Evolutionary conservation across 495 filamentous ascomycete species (phyloP), one percentile per base, ranked within the genome.

Genomic region (Hypoxylon fuscum): DNA sequence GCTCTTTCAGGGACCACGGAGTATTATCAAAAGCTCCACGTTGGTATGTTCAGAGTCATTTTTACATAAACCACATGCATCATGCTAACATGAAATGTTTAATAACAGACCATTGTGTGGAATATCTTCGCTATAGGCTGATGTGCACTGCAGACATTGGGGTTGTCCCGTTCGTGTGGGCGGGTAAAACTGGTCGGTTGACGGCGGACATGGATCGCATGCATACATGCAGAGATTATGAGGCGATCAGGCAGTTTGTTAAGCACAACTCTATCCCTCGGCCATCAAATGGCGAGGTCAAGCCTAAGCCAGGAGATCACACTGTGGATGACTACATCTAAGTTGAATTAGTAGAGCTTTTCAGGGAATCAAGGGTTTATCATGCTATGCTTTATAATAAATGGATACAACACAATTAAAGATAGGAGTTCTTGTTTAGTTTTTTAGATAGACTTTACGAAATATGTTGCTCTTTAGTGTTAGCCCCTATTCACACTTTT

Each of bases 261-360:
- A 48, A 50, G 18, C 0, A 41, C 12, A 43, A 57, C 10, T 48
- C 52, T 0, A 46, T 63, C 6, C 51, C 51, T 14, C 44, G 53
- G 0, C 59, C 52, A 3, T 32, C 18, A 14, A 41, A 57, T 17
- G 51, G 52, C 29, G 46, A 55, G 18, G 59, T 63, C 17, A 57
- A 57, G 21, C 59, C 44, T 3, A 56, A 46, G 20, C 52, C 52
- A 20, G 52, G 45, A 12, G 52, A 56, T 22, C 34, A 56, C 10
- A 15, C 40, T 69, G 37, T 72, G 62, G 11, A 55, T 45, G 52
- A 63, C 18, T 63, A 63, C 12, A 63, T 63, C 20, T 63, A 50
- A 9, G 21, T 17, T 7, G 22, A 23, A 23, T n/a, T 10, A 38
- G n/a, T 38, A 38, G 8, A n/a, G 35, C 8, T 27, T 27, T 8